These are phyloP conservation scores for Pulicaria dysenterica DNA, from an alignment of 129 eudicot genomes.

Conservation along the genomic window DNA sequence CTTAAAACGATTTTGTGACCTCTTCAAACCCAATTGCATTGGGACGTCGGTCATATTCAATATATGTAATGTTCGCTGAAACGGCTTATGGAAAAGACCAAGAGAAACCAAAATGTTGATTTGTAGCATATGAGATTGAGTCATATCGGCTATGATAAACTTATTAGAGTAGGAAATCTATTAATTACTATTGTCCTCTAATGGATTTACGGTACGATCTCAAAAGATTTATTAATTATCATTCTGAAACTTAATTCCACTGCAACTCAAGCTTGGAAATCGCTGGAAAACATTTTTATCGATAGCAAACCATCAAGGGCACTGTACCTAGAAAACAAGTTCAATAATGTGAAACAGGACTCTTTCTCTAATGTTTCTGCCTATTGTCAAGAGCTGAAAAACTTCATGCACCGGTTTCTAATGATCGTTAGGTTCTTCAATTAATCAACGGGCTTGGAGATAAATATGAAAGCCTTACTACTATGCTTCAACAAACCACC, in stretches of 20 bases:
- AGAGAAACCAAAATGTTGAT: too few species aligned
- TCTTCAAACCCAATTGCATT: too few species aligned
- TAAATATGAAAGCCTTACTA: neutral
- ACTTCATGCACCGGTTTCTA: neutral
- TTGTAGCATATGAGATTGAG: too few species aligned
- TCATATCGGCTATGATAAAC: too few species aligned
- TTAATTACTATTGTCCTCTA: neutral
- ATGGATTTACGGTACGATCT: neutral
- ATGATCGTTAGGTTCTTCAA: neutral
- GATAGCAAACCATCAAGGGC: neutral
- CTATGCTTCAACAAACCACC: neutral
- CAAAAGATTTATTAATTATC: neutral
- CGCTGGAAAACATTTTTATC: neutral
- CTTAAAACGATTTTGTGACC: too few species aligned
- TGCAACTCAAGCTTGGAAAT: neutral
- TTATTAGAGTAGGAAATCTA: too few species aligned
- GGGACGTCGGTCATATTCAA: too few species aligned
- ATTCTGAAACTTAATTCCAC: neutral
- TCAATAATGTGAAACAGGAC: neutral
- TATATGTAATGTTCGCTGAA: too few species aligned
- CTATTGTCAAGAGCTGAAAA: neutral
- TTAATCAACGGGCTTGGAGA: neutral
- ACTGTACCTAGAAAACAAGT: neutral
- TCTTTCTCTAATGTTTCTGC: neutral
- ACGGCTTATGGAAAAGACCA: too few species aligned